Evolutionary conservation across 2,329 filamentous ascomycete genomes (phyloP).

Genomic region (Simplicillium aogashimaense): DNA sequence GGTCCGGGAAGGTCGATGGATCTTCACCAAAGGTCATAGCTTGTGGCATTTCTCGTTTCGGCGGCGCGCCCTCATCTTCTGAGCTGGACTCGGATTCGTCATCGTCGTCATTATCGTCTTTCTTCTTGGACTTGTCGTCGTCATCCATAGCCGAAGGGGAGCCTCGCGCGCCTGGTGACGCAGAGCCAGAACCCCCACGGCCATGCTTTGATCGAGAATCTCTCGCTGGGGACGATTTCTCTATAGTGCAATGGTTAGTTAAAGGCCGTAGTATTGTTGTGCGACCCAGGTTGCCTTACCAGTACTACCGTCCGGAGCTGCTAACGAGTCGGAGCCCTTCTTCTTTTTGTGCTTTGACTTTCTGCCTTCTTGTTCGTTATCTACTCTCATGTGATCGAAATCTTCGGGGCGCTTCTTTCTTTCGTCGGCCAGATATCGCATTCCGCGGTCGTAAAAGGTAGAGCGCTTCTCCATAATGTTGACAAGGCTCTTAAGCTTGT

Average conservation of each 20-base stretch:
- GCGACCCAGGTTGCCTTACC: not conserved
- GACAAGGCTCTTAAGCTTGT: conserved; percentile 52
- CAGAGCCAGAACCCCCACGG: conserved; percentile 44
- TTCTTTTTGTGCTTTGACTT: conserved; percentile 68
- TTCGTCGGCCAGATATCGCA: conserved; percentile 58
- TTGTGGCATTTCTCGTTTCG: conserved; percentile 58
- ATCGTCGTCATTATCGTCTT: conserved; percentile 25
- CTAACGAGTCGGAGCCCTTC: conserved; percentile 39
- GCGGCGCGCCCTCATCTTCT: conserved; percentile 49
- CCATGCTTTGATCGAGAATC: conserved; percentile 43
- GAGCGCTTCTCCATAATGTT: conserved; percentile 59
- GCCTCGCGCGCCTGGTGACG: conserved; percentile 43
- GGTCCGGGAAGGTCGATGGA: conserved; percentile 82
- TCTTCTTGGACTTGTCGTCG: conserved; percentile 40
- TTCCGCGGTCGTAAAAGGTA: conserved; percentile 59
- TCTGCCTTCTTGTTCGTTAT: conserved; percentile 40
- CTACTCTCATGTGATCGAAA: conserved; percentile 33
- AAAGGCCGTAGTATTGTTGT: not conserved
- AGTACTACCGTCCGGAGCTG: no score
- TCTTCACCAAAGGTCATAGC: conserved; percentile 88
- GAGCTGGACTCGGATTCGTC: conserved; percentile 41
- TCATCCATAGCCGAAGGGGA: conserved; percentile 49
- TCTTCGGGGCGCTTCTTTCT: conserved; percentile 54
- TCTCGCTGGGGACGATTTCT: conserved; percentile 43
- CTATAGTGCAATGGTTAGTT: conserved; percentile 17